phyloP scores from a whole-genome alignment of 257 asterid species.

The Catharanthus roseus region DNA sequence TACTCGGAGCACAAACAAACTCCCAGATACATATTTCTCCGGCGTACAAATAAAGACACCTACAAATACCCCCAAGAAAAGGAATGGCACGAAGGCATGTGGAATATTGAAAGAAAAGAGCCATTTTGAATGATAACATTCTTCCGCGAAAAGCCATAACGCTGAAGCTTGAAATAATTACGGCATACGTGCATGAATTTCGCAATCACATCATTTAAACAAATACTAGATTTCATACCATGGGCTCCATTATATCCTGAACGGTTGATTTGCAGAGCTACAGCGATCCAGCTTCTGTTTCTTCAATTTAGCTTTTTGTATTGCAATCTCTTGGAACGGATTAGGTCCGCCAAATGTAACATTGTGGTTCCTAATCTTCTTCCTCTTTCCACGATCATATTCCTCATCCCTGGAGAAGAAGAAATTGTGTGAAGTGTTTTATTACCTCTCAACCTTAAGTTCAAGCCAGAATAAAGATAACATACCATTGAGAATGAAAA shows the following conservation, averaged over 20 bases:
- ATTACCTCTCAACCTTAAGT: neutral
- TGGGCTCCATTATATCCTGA: conserved; percentile 42
- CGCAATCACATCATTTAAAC: neutral
- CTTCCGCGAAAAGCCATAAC: neutral
- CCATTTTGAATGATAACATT: neutral
- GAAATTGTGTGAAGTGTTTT: neutral
- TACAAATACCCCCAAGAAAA: neutral
- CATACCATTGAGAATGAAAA: neutral
- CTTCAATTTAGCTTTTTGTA: conserved; percentile 37
- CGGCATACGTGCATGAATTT: neutral
- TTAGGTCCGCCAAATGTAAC: conserved; percentile 56
- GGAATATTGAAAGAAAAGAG: neutral
- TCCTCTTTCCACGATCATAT: conserved; percentile 87
- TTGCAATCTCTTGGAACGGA: conserved; percentile 70
- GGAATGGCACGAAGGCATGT: neutral
- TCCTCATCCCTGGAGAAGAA: conserved; percentile 74
- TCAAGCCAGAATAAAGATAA: neutral
- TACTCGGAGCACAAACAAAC: neutral
- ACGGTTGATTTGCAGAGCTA: conserved; percentile 44
- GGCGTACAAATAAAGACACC: neutral
- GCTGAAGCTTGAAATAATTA: neutral
- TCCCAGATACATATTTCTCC: conserved; percentile 1
- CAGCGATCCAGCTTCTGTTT: conserved; percentile 36
- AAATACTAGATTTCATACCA: neutral
- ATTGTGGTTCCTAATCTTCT: conserved; percentile 57